Base-by-base conservation (phyloP, 2,329 filamentous ascomycete species). In the Colletotrichum sp. region DNA sequence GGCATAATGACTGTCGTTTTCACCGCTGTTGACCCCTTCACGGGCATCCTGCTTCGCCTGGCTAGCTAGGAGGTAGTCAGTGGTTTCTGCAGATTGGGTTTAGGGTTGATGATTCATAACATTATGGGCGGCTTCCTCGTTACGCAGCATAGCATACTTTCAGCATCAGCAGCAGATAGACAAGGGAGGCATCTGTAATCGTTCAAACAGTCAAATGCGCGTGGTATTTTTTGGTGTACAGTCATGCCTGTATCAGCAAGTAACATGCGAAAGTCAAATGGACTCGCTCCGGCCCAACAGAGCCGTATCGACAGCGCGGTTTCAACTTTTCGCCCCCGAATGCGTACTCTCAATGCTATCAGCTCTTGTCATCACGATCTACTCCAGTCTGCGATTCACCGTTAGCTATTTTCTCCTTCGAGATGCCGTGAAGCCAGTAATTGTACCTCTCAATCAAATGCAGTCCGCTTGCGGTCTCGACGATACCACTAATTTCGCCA, bases 361-460 rank as follows among this genome's bases (percentile, higher is more conserved):
- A 62, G n/a, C 34, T 30, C 36, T 52, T 30, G 21, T 52, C 18
- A 68, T 24, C 15, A 28, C 62, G n/a, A 26, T 5, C 64, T 80
- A 85, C 78, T 84, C 83, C 65, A 84, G 78, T 67, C 83, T 92
- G 85, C 95, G 83, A 95, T 95, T 9, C n/a, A 13, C 10, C 6
- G 59, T 63, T 82, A 95, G 87, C 86, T 75, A 16, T 30, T 63
- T 69, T 49, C 10, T 49, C 39, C 39, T n/a, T 6, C 8, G 18
- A 12, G 9, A n/a, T 49, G 18, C 9, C 5, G 9, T 12, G 39
- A 49, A 49, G 18, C 39, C 39, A n/a, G 18, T 21, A 24, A 4
- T 24, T 13, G n/a, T 90, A 98, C 95, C 96, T 94, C 88, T 99
- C 94, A 86, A 99, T 99, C 86, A 99, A 89, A 87, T 99, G 97